Evolutionary conservation across 2,329 filamentous ascomycete species (phyloP).

Genomic region (Dryadomyces sulphureus): DNA sequence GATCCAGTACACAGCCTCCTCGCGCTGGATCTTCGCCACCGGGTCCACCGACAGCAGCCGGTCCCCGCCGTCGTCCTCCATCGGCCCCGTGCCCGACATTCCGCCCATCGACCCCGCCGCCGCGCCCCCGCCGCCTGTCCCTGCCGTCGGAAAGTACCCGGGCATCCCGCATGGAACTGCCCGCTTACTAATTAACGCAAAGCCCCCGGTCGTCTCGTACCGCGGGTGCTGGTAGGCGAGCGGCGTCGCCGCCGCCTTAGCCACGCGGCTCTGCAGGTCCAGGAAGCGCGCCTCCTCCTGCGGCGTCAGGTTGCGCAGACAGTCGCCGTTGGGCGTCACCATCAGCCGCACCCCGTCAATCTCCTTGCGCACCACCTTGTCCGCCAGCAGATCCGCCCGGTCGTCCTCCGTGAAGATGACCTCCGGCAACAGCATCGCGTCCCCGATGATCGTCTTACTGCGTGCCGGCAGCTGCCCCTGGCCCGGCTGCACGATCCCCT

Average conservation of each 20-base stretch:
- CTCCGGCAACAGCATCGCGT: constrained; percentile 21
- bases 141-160: constrained; percentile 40
- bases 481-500: background rate
- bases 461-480: background rate
- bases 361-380: constrained; percentile 44
- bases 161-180: constrained; percentile 50
- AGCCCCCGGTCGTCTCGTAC: constrained; percentile 40
- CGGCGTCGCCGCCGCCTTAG: constrained; percentile 32
- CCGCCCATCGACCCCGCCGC: background rate
- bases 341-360: constrained; percentile 53
- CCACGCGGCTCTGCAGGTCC: constrained; percentile 47
- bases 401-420: constrained; percentile 38
- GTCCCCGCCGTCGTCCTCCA: background rate
- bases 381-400: constrained; percentile 36
- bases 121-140: constrained; percentile 21
- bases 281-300: constrained; percentile 59
- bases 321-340: constrained; percentile 62
- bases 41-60: constrained; percentile 29
- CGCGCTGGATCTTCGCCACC: constrained; percentile 49
- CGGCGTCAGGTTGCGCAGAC: constrained; percentile 53
- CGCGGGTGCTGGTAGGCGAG: constrained; percentile 41
- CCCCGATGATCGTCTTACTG: constrained; percentile 4
- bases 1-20: constrained; percentile 53
- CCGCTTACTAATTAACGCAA: constrained; percentile 48
- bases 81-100: background rate